These are phyloP conservation scores for Backusella tuberculispora DNA, from an alignment of 192 early-diverging fungal species.

Conservation along the genomic window DNA sequence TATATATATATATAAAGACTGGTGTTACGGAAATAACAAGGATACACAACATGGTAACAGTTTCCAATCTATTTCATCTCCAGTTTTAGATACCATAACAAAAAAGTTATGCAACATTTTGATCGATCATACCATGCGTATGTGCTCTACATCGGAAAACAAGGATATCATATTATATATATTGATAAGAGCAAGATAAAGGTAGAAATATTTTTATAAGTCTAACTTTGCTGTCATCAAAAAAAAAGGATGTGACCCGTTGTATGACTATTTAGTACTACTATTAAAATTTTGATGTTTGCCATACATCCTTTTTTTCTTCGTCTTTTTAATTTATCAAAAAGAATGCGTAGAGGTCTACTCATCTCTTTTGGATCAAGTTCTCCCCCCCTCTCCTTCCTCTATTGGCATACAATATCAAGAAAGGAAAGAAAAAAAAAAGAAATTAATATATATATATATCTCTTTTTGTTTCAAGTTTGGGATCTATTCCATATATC, in stretches of 20 bases:
- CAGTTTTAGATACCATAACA: not conserved
- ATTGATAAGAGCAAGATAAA: too few species aligned
- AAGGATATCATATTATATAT: too few species aligned
- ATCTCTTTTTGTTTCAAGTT: not conserved
- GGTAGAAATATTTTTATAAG: too few species aligned
- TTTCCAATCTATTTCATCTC: not conserved
- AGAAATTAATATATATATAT: not conserved
- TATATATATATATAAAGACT: not conserved
- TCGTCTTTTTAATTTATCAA: not conserved
- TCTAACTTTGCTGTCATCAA: too few species aligned
- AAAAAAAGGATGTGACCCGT: too few species aligned
- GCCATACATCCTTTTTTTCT: too few species aligned
- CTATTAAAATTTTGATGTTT: too few species aligned
- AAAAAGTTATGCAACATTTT: too few species aligned
- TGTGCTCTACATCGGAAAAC: too few species aligned
- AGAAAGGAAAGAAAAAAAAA: not conserved
- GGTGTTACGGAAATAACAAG: not conserved
- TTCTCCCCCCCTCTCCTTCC: not conserved
- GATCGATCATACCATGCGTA: too few species aligned
- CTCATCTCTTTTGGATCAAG: conserved; percentile 12
- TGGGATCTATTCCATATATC: not conserved
- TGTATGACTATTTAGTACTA: too few species aligned
- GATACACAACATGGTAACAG: conserved; percentile 13
- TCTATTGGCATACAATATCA: not conserved
- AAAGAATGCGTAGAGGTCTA: not conserved